phyloP scores from a whole-genome alignment of 75 land plant genomes.

The Sequoia sempervirens region DNA sequence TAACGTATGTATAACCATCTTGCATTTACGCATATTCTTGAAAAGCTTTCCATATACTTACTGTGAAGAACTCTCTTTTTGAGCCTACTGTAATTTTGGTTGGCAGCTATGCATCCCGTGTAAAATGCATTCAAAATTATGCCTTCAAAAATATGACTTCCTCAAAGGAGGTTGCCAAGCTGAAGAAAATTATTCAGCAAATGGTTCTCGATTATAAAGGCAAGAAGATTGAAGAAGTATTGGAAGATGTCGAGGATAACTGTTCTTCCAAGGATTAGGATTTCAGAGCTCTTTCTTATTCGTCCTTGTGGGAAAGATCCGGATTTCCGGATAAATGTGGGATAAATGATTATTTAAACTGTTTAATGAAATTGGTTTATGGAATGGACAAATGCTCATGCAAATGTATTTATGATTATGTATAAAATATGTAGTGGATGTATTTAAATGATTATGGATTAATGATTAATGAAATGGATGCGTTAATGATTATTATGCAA shows the following conservation, averaged over 20 bases:
- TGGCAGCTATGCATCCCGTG: conserved; percentile 92
- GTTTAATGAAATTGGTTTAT: no score
- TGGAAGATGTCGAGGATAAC: conserved; percentile 78
- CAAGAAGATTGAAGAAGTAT: conserved; percentile 63
- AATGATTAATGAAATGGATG: no score
- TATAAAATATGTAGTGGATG: no score
- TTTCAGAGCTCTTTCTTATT: neutral
- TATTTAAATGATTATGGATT: no score
- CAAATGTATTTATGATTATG: no score
- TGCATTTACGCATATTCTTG: conserved; percentile 1
- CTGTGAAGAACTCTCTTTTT: neutral
- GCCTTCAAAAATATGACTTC: conserved; percentile 82
- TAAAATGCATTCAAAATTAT: conserved; percentile 85
- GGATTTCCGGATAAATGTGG: no score
- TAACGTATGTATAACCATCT: conserved; percentile 49
- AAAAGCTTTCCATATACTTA: neutral
- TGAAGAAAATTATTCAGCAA: conserved; percentile 74
- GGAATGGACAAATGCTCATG: no score
- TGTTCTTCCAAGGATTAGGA: neutral
- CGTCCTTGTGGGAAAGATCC: no score
- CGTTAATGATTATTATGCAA: no score
- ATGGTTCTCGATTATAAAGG: conserved; percentile 88
- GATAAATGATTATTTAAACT: no score
- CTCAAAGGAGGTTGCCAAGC: conserved; percentile 65
- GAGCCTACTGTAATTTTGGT: neutral